These are phyloP conservation scores for Candida qinlingensis DNA, from an alignment of 805 yeast genomes.

Conservation along the genomic window DNA sequence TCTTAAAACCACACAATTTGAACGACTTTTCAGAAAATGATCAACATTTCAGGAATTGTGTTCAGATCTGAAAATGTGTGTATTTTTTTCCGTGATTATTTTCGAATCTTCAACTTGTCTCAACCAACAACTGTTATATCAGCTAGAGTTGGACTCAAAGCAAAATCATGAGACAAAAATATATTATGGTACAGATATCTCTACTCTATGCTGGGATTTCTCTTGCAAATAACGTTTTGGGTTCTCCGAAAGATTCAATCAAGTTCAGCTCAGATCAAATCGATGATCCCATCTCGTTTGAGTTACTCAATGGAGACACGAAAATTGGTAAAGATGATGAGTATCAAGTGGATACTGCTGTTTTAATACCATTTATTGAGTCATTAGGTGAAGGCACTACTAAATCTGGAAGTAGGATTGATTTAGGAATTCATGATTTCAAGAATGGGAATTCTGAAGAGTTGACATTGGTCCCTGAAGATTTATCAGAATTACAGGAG, in stretches of 20 bases:
- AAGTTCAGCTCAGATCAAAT: not conserved
- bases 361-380: slow-evolving; percentile 1
- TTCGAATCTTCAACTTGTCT: no score
- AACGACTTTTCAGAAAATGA: no score
- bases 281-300: not conserved
- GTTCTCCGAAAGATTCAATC: not conserved
- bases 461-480: slow-evolving; percentile 4
- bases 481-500: slow-evolving; percentile 4
- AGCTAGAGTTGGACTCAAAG: no score
- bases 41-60: no score
- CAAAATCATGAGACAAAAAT: no score
- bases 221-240: no score
- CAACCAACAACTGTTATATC: no score
- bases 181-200: no score
- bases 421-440: slow-evolving; percentile 2
- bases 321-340: not conserved
- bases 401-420: slow-evolving; percentile 1
- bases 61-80: no score
- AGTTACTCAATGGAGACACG: slow-evolving; percentile 1
- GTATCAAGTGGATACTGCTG: not conserved
- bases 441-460: not conserved
- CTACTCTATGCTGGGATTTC: no score
- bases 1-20: no score
- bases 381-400: not conserved
- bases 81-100: no score